phyloP scores from a whole-genome alignment of 2,329 filamentous ascomycete species.

The Neurospora sp. region DNA sequence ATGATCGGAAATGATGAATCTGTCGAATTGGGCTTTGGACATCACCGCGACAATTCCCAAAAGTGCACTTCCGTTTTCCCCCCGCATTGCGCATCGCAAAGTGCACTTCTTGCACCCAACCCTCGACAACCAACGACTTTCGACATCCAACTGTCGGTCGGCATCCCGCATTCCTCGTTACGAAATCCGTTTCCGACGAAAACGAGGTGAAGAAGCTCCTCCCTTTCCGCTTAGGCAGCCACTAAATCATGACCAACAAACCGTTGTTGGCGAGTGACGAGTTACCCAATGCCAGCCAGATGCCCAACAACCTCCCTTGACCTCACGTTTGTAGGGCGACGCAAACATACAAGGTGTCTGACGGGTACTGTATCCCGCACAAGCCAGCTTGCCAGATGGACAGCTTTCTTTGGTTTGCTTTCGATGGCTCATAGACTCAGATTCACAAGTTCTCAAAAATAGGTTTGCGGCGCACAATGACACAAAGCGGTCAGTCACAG shows the following conservation, averaged over 20 bases:
- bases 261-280: neutral
- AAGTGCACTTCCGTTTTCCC: neutral
- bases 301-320: neutral
- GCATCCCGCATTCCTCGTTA: neutral
- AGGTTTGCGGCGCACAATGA: neutral
- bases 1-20: neutral
- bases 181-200: neutral
- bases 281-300: neutral
- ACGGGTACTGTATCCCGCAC: neutral
- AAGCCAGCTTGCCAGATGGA: neutral
- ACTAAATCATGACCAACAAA: neutral
- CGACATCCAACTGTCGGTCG: neutral
- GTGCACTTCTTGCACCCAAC: neutral
- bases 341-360: no score
- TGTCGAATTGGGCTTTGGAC: neutral
- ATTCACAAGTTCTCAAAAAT: neutral
- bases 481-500: neutral
- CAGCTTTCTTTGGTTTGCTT: neutral
- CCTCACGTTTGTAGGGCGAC: neutral
- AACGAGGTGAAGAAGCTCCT: neutral
- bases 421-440: neutral
- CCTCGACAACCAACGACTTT: no score
- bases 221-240: neutral
- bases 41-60: neutral
- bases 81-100: neutral